Evolutionary conservation across 108 stramenopile species (phyloP), one percentile per base, ranked within the genome.

Genomic region (Skeletonema grethae): DNA sequence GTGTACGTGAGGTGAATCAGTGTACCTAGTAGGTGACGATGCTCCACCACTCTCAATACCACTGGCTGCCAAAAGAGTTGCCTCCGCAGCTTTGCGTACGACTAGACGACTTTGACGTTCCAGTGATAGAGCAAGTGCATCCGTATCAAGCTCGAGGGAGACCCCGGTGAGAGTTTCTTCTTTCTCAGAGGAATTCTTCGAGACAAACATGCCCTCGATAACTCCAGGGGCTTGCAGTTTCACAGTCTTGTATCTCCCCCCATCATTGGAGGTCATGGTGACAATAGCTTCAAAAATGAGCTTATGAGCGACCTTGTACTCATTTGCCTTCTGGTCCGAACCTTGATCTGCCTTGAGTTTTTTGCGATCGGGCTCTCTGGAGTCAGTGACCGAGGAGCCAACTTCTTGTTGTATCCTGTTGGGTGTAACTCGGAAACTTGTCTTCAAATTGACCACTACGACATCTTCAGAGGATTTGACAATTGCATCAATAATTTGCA

Each of bases 41-140:
- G 61, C 18, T 8, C 22, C 18, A 28, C 24, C 20, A 28, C 50
- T 53, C 8, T 79, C 78, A 10, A 67, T 48, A 13, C 78, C 66
- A 31, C 71, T 79, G 32, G 71, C 59, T 29, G 75, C 43, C 56
- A 79, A 11, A 24, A 79, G 70, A 18, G 70, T 66, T n/a, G 80
- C 82, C 68, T 90, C 89, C 7, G 85, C 75, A 7, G 90, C 85
- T 28, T 76, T 63, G 5, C 90, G 87, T 39, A 92, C 89, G 16
- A 90, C 86, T 5, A 75, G 73, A 35, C 93, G 88, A 70, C 88
- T 88, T 41, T 89, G 85, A 56, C 82, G 80, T 64, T 94, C 93
- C 58, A 94, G 76, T 79, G 88, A 90, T 10, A 85, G 65, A 15
- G 93, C 93, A 25, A 94, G 75, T 35, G 88, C 88, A 43, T 84